Evolutionary conservation across 139 green algal genomes (phyloP).

Genomic region (Chlamydomonas applanata): DNA sequence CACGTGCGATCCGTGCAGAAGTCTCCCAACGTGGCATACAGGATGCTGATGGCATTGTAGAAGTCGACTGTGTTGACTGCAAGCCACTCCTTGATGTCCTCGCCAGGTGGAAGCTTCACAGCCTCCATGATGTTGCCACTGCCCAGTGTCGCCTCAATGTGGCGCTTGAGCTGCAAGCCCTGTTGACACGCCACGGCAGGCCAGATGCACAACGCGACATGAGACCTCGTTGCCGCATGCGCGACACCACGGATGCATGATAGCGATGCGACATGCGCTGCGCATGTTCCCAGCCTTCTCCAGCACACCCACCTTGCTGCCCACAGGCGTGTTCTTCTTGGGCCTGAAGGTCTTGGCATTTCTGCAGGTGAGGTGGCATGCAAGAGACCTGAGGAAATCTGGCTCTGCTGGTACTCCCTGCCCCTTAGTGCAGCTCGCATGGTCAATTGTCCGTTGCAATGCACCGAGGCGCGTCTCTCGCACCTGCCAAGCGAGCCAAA

Average conservation of each 20-base stretch:
- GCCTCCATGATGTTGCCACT: conserved; percentile 82
- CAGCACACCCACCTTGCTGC: conserved; percentile 63
- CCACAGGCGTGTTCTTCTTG: conserved; percentile 76
- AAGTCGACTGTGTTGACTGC: conserved; percentile 82
- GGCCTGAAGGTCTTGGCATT: conserved; percentile 74
- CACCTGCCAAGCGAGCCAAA: too few species aligned
- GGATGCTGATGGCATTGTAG: conserved; percentile 94
- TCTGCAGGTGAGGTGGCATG: too few species aligned
- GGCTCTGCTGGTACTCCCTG: too few species aligned
- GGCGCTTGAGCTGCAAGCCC: conserved; percentile 84
- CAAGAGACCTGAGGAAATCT: too few species aligned
- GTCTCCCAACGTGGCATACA: conserved; percentile 90
- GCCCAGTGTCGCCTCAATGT: conserved; percentile 89
- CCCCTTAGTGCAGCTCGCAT: too few species aligned
- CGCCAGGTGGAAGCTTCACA: conserved; percentile 77
- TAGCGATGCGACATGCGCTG: neutral
- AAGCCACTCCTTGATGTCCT: conserved; percentile 77
- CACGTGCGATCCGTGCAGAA: conserved; percentile 90
- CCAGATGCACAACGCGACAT: conserved; percentile 4
- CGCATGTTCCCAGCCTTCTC: neutral
- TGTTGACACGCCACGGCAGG: conserved; percentile 11
- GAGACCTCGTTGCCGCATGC: too few species aligned
- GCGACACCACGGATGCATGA: too few species aligned
- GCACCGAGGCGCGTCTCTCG: too few species aligned
- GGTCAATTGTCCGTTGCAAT: too few species aligned